These are phyloP conservation scores for Papiliotrema flavescens DNA, from an alignment of 1,284 basidiomycete species.

Conservation along the genomic window DNA sequence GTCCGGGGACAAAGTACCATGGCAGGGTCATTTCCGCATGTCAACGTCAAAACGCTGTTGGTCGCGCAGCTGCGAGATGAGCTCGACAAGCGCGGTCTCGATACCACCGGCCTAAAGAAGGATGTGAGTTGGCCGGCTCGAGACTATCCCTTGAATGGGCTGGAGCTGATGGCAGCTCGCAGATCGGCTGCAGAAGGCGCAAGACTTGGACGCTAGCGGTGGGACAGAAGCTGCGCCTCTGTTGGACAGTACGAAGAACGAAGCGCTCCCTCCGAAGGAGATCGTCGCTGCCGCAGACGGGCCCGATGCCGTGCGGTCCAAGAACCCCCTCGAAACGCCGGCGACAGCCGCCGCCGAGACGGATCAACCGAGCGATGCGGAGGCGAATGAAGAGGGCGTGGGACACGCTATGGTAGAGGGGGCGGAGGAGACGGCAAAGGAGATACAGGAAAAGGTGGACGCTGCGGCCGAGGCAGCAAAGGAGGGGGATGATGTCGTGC, in stretches of 20 bases:
- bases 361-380: slow-evolving; percentile 6
- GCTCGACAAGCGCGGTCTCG: slow-evolving; percentile 38
- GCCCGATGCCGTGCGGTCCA: no score
- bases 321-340: not conserved
- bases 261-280: slow-evolving; percentile 11
- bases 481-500: not conserved
- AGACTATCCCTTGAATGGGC: no score
- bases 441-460: slow-evolving; percentile 1
- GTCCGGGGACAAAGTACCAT: no score
- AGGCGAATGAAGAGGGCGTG: slow-evolving; percentile 10
- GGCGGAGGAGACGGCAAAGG: not conserved
- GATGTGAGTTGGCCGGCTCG: slow-evolving; percentile 29
- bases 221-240: slow-evolving; percentile 11
- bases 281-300: not conserved
- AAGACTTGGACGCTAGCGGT: slow-evolving; percentile 13
- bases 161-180: slow-evolving; percentile 25
- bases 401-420: slow-evolving; percentile 7
- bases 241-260: slow-evolving; percentile 9
- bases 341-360: not conserved
- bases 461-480: slow-evolving; percentile 12
- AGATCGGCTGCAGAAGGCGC: slow-evolving; percentile 31
- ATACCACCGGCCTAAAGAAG: slow-evolving; percentile 43
- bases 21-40: not conserved
- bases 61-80: slow-evolving; percentile 47
- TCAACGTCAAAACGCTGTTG: slow-evolving; percentile 22